Conservation (phyloP, 2,329 filamentous ascomycete species). For the Fusarium sp. region DNA sequence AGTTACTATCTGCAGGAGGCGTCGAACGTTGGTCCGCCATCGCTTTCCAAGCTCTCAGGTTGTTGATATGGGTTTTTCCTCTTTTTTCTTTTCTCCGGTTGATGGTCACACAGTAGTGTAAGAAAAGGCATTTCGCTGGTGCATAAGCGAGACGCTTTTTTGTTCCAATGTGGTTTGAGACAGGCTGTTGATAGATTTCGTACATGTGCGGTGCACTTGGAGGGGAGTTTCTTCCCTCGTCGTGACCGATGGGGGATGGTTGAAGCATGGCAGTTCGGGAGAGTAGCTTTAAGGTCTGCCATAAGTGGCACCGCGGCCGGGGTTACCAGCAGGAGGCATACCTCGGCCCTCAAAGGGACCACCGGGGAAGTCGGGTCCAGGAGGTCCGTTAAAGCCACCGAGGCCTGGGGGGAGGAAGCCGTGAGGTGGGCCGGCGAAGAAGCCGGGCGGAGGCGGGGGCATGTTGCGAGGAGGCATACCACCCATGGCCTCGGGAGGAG, state of each 20-base stretch:
- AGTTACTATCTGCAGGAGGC: constrained; percentile 34
- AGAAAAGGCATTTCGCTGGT: background rate
- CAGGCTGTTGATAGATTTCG: constrained; percentile 33
- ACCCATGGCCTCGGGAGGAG: constrained; percentile 61
- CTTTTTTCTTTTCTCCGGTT: constrained; percentile 12
- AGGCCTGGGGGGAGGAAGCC: constrained; percentile 68
- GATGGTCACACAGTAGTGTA: constrained; percentile 36
- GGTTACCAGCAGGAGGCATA: constrained; percentile 62
- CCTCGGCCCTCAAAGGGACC: constrained; percentile 66
- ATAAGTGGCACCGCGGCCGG: constrained; percentile 49
- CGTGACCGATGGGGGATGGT: background rate
- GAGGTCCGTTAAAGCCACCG: constrained; percentile 66
- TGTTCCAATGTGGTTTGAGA: constrained; percentile 22
- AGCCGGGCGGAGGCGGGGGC: constrained; percentile 68
- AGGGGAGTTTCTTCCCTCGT: background rate
- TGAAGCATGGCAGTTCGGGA: constrained; percentile 3
- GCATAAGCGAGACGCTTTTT: background rate
- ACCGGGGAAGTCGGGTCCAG: constrained; percentile 59
- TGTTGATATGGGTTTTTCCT: constrained; percentile 15
- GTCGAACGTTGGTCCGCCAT: constrained; percentile 1
- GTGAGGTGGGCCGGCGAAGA: constrained; percentile 63
- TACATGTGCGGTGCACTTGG: constrained; percentile 30
- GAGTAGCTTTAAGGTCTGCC: constrained; percentile 44
- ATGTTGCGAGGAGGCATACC: constrained; percentile 66
- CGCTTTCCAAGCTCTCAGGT: constrained; percentile 31